Conservation (phyloP, 768 basidiomycete species). For the Nevesoporus exiguus region DNA sequence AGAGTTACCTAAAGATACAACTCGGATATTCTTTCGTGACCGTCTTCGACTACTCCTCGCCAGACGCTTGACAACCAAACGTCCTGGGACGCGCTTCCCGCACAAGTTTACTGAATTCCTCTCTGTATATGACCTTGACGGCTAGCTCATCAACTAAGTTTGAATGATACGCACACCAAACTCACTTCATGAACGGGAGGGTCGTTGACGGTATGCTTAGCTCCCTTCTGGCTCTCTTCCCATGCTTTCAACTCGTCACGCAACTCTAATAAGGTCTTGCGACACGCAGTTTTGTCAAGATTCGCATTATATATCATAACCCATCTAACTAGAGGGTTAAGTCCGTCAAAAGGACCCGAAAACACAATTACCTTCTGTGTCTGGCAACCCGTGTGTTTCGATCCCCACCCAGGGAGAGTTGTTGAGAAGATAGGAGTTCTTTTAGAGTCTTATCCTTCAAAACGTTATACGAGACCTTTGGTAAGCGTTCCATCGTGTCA, state of each 20-base stretch:
- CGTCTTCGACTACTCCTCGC: slow-evolving; percentile 35
- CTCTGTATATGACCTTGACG: slow-evolving; percentile 22
- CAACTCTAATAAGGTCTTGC: slow-evolving; percentile 47
- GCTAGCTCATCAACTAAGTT: not conserved
- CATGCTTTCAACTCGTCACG: slow-evolving; percentile 52
- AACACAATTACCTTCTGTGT: slow-evolving; percentile 50
- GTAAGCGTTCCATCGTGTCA: slow-evolving; percentile 44
- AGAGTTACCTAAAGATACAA: not conserved
- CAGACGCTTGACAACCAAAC: slow-evolving; percentile 19
- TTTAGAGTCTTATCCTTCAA: slow-evolving; percentile 59
- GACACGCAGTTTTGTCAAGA: slow-evolving; percentile 51
- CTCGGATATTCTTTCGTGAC: slow-evolving; percentile 31
- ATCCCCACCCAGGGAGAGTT: slow-evolving; percentile 51
- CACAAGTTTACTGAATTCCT: slow-evolving; percentile 35
- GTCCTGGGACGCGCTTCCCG: slow-evolving; percentile 35
- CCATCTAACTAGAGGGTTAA: slow-evolving; percentile 46
- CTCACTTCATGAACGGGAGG: slow-evolving; percentile 39
- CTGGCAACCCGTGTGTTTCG: slow-evolving; percentile 49
- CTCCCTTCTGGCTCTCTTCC: slow-evolving; percentile 49
- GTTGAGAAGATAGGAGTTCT: slow-evolving; percentile 51
- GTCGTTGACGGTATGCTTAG: slow-evolving; percentile 36
- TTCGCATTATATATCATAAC: slow-evolving; percentile 69
- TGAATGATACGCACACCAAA: not conserved
- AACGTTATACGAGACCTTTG: slow-evolving; percentile 62
- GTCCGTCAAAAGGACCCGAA: too few species aligned